Evolutionary conservation across 148 eudicot species (phyloP).

Genomic region (Limonium bicolor): DNA sequence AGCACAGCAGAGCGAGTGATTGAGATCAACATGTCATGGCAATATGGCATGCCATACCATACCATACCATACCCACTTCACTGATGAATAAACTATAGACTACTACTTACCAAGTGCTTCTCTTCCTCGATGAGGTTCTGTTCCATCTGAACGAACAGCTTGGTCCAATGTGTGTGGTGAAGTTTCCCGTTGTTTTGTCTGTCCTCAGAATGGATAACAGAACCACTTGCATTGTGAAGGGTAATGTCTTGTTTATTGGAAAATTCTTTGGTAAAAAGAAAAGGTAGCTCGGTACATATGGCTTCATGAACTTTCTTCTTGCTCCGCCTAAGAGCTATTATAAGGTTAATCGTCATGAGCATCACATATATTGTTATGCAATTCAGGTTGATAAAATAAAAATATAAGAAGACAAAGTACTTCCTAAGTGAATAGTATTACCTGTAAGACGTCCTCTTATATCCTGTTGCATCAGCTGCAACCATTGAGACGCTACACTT

Average conservation of each 20-base stretch:
- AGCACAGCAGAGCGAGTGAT: too few species aligned
- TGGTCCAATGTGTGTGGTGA: conserved; percentile 58
- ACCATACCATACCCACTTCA: not conserved
- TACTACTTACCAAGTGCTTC: conserved; percentile 53
- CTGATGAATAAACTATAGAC: not conserved
- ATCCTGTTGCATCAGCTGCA: conserved; percentile 79
- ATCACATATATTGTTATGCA: not conserved
- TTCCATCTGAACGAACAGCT: conserved; percentile 65
- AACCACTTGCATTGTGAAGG: too few species aligned
- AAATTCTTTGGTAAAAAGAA: conserved; percentile 58
- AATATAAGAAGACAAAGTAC: not conserved
- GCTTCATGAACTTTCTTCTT: conserved; percentile 67
- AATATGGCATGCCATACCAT: not conserved
- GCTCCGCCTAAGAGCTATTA: conserved; percentile 72
- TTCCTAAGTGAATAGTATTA: too few species aligned
- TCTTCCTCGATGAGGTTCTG: conserved; percentile 68
- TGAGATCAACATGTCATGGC: not conserved
- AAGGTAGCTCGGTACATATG: conserved; percentile 64
- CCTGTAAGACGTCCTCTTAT: conserved; percentile 80
- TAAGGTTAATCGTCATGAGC: not conserved
- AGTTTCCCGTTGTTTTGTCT: conserved; percentile 20
- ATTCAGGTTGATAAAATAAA: not conserved
- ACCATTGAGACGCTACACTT: conserved; percentile 76
- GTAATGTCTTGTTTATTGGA: conserved; percentile 36
- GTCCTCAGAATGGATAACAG: too few species aligned